Evolutionary conservation across 345 rosid species (phyloP).

Genomic region (Eucalyptus sp.): DNA sequence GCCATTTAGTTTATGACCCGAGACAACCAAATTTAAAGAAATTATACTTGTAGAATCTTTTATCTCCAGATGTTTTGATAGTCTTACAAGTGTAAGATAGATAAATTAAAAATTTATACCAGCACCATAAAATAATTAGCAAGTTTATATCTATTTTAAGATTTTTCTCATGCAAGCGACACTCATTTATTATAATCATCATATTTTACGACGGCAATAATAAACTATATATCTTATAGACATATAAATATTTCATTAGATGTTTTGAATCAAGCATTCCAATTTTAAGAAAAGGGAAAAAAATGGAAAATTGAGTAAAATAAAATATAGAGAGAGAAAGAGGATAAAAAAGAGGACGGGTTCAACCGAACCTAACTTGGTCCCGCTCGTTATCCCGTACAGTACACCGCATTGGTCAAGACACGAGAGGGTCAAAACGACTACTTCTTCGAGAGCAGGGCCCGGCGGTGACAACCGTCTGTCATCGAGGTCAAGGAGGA

Average conservation of each 20-base stretch:
- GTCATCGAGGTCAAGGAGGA: not conserved
- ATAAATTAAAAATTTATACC: not conserved
- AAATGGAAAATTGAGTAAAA: not conserved
- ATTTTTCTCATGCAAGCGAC: not conserved
- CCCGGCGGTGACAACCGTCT: not conserved
- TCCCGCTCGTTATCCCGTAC: not conserved
- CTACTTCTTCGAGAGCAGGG: not conserved
- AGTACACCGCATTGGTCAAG: not conserved
- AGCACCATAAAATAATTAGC: not conserved
- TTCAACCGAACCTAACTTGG: not conserved
- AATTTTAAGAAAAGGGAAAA: not conserved
- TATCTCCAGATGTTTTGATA: rapidly evolving
- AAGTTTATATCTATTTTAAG: not conserved
- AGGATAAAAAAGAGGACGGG: no score
- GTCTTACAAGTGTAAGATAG: not conserved
- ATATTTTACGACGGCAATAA: not conserved
- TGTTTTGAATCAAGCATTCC: no score
- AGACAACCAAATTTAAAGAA: not conserved
- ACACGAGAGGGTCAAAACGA: not conserved
- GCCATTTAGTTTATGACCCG: not conserved
- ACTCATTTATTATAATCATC: not conserved
- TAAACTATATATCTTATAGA: not conserved
- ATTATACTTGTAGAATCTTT: not conserved
- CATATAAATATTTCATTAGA: no score
- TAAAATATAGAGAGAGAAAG: not conserved